Base-by-base conservation (phyloP, 78 protist genomes). In the Dictyostelium citrinum region DNA sequence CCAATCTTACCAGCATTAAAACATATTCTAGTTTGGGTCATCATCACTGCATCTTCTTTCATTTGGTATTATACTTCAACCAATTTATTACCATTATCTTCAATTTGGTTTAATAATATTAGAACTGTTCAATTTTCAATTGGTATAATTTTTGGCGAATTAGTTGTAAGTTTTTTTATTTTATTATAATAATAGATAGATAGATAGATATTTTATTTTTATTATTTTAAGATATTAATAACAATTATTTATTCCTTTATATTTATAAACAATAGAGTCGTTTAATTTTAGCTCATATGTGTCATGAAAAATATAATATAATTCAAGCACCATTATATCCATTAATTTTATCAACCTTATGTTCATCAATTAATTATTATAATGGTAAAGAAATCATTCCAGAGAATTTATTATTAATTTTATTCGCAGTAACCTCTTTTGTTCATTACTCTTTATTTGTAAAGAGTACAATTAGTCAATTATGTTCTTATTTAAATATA, bases 41-140 rank as follows among this genome's bases (percentile, higher is more conserved):
- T 78, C 4, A 78, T 88, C 8, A 67, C 82, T 22, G 78, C 7
- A 5, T 88, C 49, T 78, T 71, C 93, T 45, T 78, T 88, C 24
- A 37, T 60, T 46, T 88, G 93, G 93, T 88, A 88, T 64, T 88
- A 67, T 29, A 78, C 86, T 7, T 88, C 93, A 24, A 88, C 93
- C 11, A 37, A 33, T 27, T 51, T 78, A 16, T 88, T 77, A 61
- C 58, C 39, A 29, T 14, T 11, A 41, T 10, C 41, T 16, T 88
- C 93, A 43, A 78, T 88, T 46, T 88, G 93, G 93, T 61, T 67
- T 43, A 61, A 58, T 24, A 33, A 88, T 78, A 76, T 76, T 24
- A 76, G 93, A 78, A 78, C 81, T 20, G 71, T 78, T 27, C 85
- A 78, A 76, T 31, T 78, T 17, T 22, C 85, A 43, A 88, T 88